A percentile compares a stretch with the other conserved stretches of the same genome.
phyloP scores from a whole-genome alignment of 176 grass and related monocot species.

The Chrysopogon serrulatus region DNA sequence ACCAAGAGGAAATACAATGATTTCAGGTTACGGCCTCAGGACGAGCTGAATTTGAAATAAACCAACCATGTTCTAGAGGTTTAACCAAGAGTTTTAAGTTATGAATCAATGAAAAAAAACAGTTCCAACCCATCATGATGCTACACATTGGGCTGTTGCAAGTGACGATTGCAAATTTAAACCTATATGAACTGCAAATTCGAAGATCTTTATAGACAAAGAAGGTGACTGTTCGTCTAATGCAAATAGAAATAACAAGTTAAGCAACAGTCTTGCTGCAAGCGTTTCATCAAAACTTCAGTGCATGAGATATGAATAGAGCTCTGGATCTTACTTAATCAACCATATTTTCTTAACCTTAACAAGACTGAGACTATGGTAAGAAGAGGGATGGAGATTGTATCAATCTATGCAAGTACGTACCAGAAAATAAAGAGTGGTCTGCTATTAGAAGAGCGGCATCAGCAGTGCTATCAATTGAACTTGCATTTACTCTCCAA shows the following conservation, averaged over 20 bases:
- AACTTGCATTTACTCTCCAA: slow-evolving; percentile 68
- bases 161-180: slow-evolving; percentile 6
- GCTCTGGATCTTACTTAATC: not conserved
- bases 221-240: not conserved
- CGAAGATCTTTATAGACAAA: not conserved
- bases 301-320: not conserved
- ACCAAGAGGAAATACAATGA: not conserved
- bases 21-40: not conserved
- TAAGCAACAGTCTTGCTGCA: not conserved
- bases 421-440: slow-evolving; percentile 79
- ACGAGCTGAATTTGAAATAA: not conserved
- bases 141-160: not conserved
- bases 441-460: slow-evolving; percentile 84
- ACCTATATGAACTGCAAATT: not conserved
- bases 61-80: not conserved
- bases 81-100: not conserved
- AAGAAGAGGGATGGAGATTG: not conserved
- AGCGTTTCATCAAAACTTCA: not conserved
- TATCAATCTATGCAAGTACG: slow-evolving; percentile 5
- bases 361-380: slow-evolving; percentile 2
- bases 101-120: not conserved
- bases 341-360: not conserved
- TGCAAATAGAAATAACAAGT: not conserved
- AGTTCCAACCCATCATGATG: not conserved
- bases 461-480: slow-evolving; percentile 50